Conservation (phyloP, 257 asterid genomes). For the Leptodermis oblonga region DNA sequence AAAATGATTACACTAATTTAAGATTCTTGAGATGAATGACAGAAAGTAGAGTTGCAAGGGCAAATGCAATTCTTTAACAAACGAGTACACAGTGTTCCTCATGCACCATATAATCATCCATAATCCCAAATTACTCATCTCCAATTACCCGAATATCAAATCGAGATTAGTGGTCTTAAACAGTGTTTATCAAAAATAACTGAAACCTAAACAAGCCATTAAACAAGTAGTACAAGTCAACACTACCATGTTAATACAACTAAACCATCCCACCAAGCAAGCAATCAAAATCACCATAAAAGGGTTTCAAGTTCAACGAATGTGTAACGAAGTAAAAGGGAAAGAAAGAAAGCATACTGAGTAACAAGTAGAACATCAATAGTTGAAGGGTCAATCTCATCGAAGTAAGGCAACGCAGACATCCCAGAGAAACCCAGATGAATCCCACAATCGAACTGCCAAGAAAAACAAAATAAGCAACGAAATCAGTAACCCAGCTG, state of each 20-base stretch:
- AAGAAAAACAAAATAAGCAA: conserved; percentile 5
- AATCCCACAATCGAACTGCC: conserved; percentile 94
- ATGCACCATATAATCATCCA: too few relatives aligned
- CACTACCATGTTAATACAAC: not conserved
- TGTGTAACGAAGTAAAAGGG: not conserved
- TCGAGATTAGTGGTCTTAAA: too few relatives aligned
- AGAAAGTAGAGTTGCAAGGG: too few relatives aligned
- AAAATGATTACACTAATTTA: too few relatives aligned
- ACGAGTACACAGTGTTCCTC: too few relatives aligned
- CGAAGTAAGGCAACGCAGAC: conserved; percentile 97
- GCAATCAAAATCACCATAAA: not conserved
- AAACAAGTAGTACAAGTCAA: not conserved
- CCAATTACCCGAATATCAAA: too few relatives aligned
- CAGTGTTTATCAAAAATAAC: not conserved
- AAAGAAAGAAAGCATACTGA: conserved; percentile 46
- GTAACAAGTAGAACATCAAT: conserved; percentile 92
- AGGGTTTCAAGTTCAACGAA: not conserved
- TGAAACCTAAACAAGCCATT: not conserved
- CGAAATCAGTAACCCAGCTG: not conserved
- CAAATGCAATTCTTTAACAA: not conserved
- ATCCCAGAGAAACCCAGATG: conserved; percentile 96
- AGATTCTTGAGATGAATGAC: too few relatives aligned
- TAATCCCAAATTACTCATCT: too few relatives aligned
- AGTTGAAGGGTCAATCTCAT: conserved; percentile 81
- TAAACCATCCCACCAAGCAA: not conserved